Evolutionary conservation across 345 rosid species (phyloP).

Genomic region (Sonneratia alba): DNA sequence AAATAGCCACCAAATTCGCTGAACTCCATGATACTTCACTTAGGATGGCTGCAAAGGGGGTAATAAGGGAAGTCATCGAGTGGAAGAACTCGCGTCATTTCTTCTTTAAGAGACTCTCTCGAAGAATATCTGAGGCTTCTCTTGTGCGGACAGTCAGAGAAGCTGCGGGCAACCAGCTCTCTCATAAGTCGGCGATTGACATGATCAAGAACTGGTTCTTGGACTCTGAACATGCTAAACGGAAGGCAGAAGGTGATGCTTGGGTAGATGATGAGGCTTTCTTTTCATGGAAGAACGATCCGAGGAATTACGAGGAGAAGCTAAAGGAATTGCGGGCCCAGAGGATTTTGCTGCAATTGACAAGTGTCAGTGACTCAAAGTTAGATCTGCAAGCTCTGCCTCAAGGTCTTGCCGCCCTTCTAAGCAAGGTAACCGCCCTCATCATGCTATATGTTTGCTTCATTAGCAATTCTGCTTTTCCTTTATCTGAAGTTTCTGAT

Average conservation of each 20-base stretch:
- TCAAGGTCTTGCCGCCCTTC: slow-evolving; percentile 74
- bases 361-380: slow-evolving; percentile 52
- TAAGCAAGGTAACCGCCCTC: slow-evolving; percentile 56
- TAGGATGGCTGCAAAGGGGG: slow-evolving; percentile 96
- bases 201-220: slow-evolving; percentile 75
- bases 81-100: slow-evolving; percentile 61
- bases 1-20: slow-evolving; percentile 88
- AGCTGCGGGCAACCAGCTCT: slow-evolving; percentile 59
- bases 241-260: slow-evolving; percentile 35
- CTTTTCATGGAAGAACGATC: slow-evolving; percentile 68
- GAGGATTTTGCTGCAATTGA: slow-evolving; percentile 58
- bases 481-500: background rate
- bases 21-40: slow-evolving; percentile 90
- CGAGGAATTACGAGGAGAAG: slow-evolving; percentile 45
- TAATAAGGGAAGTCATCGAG: slow-evolving; percentile 80
- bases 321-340: slow-evolving; percentile 65
- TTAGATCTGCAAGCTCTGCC: slow-evolving; percentile 79
- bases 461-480: background rate
- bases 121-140: slow-evolving; percentile 73
- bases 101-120: slow-evolving; percentile 59
- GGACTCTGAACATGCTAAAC: slow-evolving; percentile 43
- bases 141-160: slow-evolving; percentile 49
- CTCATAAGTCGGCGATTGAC: slow-evolving; percentile 51
- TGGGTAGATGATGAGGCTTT: slow-evolving; percentile 79
- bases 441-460: slow-evolving; percentile 6